A percentile compares a stretch with the other conserved stretches of the same genome.
phyloP scores from a whole-genome alignment of 2,329 filamentous ascomycete species.

The Pseudohalonectria lignicola region DNA sequence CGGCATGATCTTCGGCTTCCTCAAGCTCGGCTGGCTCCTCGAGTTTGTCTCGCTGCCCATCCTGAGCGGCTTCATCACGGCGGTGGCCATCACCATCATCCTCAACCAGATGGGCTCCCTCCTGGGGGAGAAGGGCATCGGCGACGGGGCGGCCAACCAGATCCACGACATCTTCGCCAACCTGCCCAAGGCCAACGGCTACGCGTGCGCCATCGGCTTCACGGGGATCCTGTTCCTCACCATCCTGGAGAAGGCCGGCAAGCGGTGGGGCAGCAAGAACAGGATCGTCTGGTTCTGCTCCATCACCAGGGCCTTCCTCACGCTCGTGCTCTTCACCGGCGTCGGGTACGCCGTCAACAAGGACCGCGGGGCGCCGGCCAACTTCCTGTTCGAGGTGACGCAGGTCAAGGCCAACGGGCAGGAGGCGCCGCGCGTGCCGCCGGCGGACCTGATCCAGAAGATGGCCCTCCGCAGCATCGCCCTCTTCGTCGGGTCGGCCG shows the following conservation, averaged over 20 bases:
- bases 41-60: constrained; percentile 57
- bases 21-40: constrained; percentile 53
- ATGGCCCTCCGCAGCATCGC: constrained; percentile 44
- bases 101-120: constrained; percentile 53
- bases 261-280: constrained; percentile 46
- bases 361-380: constrained; percentile 21
- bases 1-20: constrained; percentile 44
- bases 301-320: constrained; percentile 49
- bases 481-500: constrained; percentile 47
- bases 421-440: constrained; percentile 34
- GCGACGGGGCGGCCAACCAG: constrained; percentile 41
- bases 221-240: constrained; percentile 44
- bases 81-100: constrained; percentile 54
- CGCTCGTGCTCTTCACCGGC: constrained; percentile 50
- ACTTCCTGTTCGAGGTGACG: constrained; percentile 45
- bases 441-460: constrained; percentile 34
- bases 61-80: constrained; percentile 54
- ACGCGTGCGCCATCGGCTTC: constrained; percentile 49
- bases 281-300: constrained; percentile 46
- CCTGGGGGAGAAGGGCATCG: constrained; percentile 39
- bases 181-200: constrained; percentile 44
- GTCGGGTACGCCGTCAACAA: constrained; percentile 54
- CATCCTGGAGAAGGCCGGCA: constrained; percentile 44
- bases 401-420: constrained; percentile 47
- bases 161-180: constrained; percentile 47